A percentile compares a stretch with the other conserved stretches of the same genome.
These are phyloP conservation scores for Marasmius tenuissimus DNA, from an alignment of 1,284 basidiomycete species.

Conservation along the genomic window DNA sequence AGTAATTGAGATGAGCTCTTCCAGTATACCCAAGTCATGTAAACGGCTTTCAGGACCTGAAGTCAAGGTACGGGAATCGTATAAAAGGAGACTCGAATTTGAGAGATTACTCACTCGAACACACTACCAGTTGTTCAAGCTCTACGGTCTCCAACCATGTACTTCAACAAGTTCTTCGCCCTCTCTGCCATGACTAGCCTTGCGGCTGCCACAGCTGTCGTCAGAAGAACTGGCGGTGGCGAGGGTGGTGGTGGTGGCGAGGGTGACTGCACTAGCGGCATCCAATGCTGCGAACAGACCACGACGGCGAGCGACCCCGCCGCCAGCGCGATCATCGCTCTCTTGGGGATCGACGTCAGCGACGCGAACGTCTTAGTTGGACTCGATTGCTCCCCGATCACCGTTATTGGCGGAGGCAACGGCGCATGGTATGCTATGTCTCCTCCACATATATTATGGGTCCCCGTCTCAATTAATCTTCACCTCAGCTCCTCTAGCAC, in stretches of 20 bases:
- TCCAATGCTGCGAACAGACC: constrained; percentile 11
- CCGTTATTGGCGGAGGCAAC: constrained; percentile 6
- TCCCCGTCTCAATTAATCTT: neutral
- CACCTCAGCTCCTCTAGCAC: neutral
- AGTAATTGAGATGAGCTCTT: too few species aligned
- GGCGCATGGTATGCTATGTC: neutral
- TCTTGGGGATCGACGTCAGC: constrained; percentile 12
- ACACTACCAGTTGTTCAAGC: constrained; percentile 1
- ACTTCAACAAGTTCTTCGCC: constrained; percentile 4
- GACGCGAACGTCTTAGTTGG: constrained; percentile 8
- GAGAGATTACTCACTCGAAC: too few species aligned
- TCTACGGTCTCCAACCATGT: constrained; percentile 1
- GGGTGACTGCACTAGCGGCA: neutral
- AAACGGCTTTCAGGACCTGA: too few species aligned
- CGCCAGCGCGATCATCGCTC: neutral
- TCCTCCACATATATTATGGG: neutral
- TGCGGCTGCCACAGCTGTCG: constrained; percentile 12
- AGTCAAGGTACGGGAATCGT: too few species aligned
- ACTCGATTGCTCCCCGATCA: constrained; percentile 5
- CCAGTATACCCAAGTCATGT: too few species aligned
- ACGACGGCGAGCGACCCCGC: neutral
- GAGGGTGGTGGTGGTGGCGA: neutral
- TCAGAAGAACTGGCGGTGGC: neutral
- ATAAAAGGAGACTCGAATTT: too few species aligned
- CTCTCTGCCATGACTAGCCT: neutral